Conservation (phyloP, 2,329 filamentous ascomycete genomes). For the Beauveria scarabaeidicola region DNA sequence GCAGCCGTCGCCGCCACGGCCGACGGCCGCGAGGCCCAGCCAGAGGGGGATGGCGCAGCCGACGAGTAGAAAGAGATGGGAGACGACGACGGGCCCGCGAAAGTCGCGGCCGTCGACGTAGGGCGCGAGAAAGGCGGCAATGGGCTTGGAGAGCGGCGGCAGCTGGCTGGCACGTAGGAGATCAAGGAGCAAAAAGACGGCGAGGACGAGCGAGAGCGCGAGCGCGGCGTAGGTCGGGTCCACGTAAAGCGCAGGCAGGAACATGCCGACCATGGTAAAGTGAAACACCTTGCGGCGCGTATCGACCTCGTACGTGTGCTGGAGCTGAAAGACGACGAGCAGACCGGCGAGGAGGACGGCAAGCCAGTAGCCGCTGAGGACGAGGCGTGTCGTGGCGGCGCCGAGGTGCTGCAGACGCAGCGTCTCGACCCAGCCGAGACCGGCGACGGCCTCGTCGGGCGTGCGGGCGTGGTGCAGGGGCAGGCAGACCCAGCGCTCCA, state of each 20-base stretch:
- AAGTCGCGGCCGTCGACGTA: conserved; percentile 94
- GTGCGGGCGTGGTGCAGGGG: conserved; percentile 36
- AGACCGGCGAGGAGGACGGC: conserved; percentile 63
- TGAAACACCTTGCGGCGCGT: conserved; percentile 96
- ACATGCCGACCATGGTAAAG: conserved; percentile 96
- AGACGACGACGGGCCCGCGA: conserved; percentile 87
- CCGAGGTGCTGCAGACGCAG: conserved; percentile 59
- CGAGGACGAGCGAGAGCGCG: conserved; percentile 69
- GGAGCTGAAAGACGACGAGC: conserved; percentile 64
- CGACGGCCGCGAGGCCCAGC: conserved; percentile 68
- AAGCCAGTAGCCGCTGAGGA: conserved; percentile 67
- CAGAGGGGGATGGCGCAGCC: conserved; percentile 93
- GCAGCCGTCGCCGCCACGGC: conserved; percentile 45
- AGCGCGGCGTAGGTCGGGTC: conserved; percentile 79
- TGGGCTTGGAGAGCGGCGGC: conserved; percentile 76
- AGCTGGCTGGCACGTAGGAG: conserved; percentile 84
- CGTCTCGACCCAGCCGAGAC: conserved; percentile 54
- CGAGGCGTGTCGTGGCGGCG: conserved; percentile 71
- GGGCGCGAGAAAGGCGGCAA: conserved; percentile 80
- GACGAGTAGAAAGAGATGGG: conserved; percentile 90
- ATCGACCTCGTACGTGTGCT: conserved; percentile 78
- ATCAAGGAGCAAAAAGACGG: conserved; percentile 81
- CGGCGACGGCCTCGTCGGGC: conserved; percentile 29
- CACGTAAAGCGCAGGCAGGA: conserved; percentile 76
- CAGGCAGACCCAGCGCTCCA: conserved; percentile 69